Percentiles rank a stretch among this genome's conserved stretches.
Conservation (phyloP, 2,329 filamentous ascomycete species). For the Sclerotinia minor region DNA sequence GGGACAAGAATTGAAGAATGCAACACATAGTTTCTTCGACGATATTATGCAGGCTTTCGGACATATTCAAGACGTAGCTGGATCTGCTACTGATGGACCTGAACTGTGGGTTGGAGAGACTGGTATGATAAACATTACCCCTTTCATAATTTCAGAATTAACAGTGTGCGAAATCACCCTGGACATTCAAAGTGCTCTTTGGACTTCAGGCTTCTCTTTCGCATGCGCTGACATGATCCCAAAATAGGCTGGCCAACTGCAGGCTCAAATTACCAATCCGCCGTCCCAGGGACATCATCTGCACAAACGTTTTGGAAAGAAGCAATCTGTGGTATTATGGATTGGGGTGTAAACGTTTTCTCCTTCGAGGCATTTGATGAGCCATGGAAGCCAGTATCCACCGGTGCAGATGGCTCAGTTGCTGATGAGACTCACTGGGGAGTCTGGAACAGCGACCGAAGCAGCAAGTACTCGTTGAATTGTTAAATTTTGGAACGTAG, state of each 20-base stretch:
- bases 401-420: conserved; percentile 61
- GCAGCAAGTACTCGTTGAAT: conserved; percentile 50
- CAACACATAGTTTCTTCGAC: conserved; percentile 62
- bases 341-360: conserved; percentile 68
- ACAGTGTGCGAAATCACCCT: neutral
- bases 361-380: conserved; percentile 76
- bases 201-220: neutral
- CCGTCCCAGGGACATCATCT: conserved; percentile 59
- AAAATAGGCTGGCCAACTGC: conserved; percentile 58
- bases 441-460: conserved; percentile 60
- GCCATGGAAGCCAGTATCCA: conserved; percentile 65
- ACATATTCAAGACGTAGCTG: conserved; percentile 61
- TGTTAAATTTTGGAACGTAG: conserved; percentile 25
- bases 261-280: conserved; percentile 61
- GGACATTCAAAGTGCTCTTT: neutral
- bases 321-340: conserved; percentile 63
- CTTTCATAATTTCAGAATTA: neutral
- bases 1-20: conserved; percentile 56
- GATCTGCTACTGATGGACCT: conserved; percentile 52
- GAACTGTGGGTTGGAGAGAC: conserved; percentile 71
- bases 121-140: conserved; percentile 40
- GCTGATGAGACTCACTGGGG: conserved; percentile 70
- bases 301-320: conserved; percentile 61
- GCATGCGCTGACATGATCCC: conserved; percentile 12
- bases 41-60: conserved; percentile 64